Evolutionary conservation across 2,329 filamentous ascomycete species (phyloP).

Genomic region (Stagonosporopsis vannaccii): DNA sequence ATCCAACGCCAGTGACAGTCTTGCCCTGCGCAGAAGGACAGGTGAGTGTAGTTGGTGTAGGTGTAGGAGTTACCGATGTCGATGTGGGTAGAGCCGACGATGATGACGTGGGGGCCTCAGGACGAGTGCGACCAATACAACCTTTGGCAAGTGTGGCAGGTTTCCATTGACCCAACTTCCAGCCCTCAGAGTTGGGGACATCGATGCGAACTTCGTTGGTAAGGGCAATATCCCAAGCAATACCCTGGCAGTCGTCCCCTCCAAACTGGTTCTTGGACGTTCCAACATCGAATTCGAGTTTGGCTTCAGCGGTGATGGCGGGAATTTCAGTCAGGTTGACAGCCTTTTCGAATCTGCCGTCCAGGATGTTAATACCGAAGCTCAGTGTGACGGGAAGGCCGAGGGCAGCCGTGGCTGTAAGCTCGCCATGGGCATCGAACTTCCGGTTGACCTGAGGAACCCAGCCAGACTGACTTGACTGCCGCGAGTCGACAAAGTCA

Average conservation of each 20-base stretch:
- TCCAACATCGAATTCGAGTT: conserved; percentile 13
- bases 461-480: conserved; percentile 17
- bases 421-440: conserved; percentile 13
- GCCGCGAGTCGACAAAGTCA: conserved; percentile 10
- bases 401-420: conserved; percentile 13
- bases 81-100: neutral
- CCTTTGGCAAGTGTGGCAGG: conserved; percentile 10
- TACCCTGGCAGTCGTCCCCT: conserved; percentile 11
- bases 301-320: conserved; percentile 14
- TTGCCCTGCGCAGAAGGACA: conserved; percentile 4
- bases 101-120: conserved; percentile 1
- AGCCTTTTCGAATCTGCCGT: conserved; percentile 9
- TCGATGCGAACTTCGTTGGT: conserved; percentile 17
- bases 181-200: conserved; percentile 4
- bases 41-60: conserved; percentile 1
- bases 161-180: conserved; percentile 10
- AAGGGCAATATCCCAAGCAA: conserved; percentile 15
- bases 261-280: conserved; percentile 13
- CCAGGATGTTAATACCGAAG: conserved; percentile 11
- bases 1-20: neutral
- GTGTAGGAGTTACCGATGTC: conserved; percentile 1
- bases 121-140: conserved; percentile 11
- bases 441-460: conserved; percentile 10
- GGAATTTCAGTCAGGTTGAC: conserved; percentile 15
- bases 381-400: conserved; percentile 13